These are phyloP conservation scores for Plasmodium ovale DNA, from an alignment of 169 alveolate species.

Conservation along the genomic window DNA sequence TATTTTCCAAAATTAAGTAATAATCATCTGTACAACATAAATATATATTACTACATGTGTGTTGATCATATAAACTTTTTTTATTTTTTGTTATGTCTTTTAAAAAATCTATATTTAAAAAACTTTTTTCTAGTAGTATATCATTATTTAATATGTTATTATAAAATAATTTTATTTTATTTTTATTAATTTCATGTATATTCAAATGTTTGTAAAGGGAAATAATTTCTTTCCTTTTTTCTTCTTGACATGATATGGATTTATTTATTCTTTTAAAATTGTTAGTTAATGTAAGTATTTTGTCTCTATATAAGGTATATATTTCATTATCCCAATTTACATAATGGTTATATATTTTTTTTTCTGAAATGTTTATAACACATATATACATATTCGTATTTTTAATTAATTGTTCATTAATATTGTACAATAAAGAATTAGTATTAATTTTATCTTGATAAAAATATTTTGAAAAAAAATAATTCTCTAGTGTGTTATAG, in stretches of 20 bases:
- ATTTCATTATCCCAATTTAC: conserved; percentile 12
- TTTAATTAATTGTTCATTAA: conserved; percentile 23
- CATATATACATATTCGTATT: conserved; percentile 26
- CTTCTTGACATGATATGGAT: background rate
- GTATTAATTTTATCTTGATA: conserved; percentile 8
- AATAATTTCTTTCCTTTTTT: conserved; percentile 12
- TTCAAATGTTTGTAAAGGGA: conserved; percentile 6
- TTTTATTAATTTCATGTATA: conserved; percentile 44
- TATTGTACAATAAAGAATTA: conserved; percentile 33
- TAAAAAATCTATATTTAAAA: conserved; percentile 29
- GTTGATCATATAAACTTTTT: background rate
- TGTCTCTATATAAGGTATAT: conserved; percentile 8
- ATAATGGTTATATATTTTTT: background rate
- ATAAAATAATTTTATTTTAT: conserved; percentile 28
- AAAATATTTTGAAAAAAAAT: conserved; percentile 1
- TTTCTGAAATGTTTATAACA: background rate
- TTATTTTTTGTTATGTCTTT: conserved; percentile 49
- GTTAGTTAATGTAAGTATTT: conserved; percentile 7
- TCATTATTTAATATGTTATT: conserved; percentile 18
- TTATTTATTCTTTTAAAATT: background rate
- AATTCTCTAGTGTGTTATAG: background rate
- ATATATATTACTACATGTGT: conserved; percentile 16
- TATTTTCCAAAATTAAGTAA: conserved; percentile 33
- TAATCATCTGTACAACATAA: conserved; percentile 36
- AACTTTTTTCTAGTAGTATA: conserved; percentile 3